Percentiles rank a stretch among this genome's conserved stretches.
These are phyloP conservation scores for Agapanthus africanus DNA, from an alignment of 106 monocot genomes.

Conservation along the genomic window DNA sequence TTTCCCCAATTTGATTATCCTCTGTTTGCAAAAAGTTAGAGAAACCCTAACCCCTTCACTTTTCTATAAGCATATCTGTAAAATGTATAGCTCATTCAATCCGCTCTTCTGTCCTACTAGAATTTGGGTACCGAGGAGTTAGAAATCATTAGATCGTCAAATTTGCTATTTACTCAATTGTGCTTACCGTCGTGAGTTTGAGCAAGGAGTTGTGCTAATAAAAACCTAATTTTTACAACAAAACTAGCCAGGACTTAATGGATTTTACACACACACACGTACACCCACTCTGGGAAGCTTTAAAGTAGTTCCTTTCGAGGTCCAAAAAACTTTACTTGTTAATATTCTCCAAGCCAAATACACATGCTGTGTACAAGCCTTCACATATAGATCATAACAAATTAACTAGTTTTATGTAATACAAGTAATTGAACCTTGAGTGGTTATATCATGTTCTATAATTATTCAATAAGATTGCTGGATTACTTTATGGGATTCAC, in stretches of 20 bases:
- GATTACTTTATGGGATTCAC: neutral
- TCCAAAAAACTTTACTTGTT: no score
- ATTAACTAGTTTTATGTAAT: neutral
- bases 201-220: no score
- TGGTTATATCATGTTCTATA: neutral
- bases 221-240: no score
- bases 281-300: no score
- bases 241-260: no score
- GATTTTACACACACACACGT: no score
- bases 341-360: neutral
- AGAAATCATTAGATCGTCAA: neutral
- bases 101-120: neutral
- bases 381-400: neutral
- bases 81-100: neutral
- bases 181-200: no score
- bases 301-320: no score
- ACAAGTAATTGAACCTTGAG: neutral
- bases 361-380: neutral
- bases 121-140: no score
- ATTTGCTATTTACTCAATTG: neutral
- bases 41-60: neutral
- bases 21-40: neutral
- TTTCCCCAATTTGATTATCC: neutral
- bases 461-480: neutral
- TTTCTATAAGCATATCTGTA: neutral